Evolutionary conservation across 805 yeast species (phyloP).

Genomic region (Kuraishia hungarica): DNA sequence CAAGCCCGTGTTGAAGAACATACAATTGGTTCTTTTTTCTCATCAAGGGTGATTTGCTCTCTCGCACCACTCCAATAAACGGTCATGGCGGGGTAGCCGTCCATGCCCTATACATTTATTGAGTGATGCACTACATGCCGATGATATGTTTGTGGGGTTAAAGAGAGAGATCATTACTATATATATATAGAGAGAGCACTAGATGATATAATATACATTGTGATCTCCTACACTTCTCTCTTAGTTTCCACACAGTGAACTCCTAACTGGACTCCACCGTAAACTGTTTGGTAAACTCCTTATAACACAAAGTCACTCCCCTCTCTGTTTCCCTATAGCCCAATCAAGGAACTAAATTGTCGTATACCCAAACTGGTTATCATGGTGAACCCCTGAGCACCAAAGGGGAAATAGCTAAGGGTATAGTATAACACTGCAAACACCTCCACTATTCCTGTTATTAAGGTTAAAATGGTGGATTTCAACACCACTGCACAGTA

Average conservation of each 20-base stretch:
- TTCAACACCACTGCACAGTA: conserved; percentile 66
- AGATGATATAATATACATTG: neutral
- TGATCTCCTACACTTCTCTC: too few relatives aligned
- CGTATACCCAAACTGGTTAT: conserved; percentile 30
- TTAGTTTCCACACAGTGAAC: too few relatives aligned
- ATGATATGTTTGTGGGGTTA: neutral
- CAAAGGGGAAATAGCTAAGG: conserved; percentile 91
- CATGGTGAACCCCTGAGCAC: conserved; percentile 64
- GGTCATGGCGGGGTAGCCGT: neutral
- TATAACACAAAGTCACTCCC: too few relatives aligned
- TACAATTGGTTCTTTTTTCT: too few relatives aligned
- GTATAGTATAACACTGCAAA: conserved; percentile 87
- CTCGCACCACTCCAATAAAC: neutral
- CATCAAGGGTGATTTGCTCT: neutral
- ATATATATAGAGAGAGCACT: too few relatives aligned
- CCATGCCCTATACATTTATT: neutral
- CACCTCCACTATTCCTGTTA: conserved; percentile 69
- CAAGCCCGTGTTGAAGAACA: too few relatives aligned
- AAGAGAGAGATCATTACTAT: too few relatives aligned
- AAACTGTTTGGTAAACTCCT: too few relatives aligned
- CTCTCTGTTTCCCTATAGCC: conserved; percentile 10
- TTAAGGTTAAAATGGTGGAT: conserved; percentile 66
- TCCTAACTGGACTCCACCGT: too few relatives aligned
- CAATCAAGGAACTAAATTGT: conserved; percentile 31
- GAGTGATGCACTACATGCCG: neutral